Conservation (phyloP, 2,329 filamentous ascomycete genomes). For the Aspergillus sergii region DNA sequence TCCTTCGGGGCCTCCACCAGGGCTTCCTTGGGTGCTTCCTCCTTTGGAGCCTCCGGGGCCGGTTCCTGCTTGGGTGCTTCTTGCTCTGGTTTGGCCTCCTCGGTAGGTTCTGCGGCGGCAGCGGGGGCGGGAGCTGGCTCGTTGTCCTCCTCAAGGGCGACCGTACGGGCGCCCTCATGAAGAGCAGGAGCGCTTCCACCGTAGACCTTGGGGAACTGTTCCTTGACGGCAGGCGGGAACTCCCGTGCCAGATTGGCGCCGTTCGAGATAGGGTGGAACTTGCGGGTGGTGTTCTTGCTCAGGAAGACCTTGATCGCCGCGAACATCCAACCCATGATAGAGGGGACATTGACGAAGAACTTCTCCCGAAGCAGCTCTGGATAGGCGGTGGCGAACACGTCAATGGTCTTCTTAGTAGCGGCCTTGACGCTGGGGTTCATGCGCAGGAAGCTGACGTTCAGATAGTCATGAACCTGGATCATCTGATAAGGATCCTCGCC, state of each 20-base stretch:
- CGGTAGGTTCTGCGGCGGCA: constrained; percentile 15
- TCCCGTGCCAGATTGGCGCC: constrained; percentile 69
- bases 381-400: constrained; percentile 78
- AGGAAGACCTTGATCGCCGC: constrained; percentile 74
- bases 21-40: constrained; percentile 20
- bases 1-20: constrained; percentile 19
- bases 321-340: constrained; percentile 88
- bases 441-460: constrained; percentile 81
- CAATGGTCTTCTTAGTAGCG: constrained; percentile 78
- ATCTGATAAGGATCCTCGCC: constrained; percentile 82
- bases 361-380: constrained; percentile 88
- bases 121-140: constrained; percentile 15
- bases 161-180: constrained; percentile 39
- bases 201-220: constrained; percentile 72
- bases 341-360: constrained; percentile 93
- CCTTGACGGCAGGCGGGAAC: constrained; percentile 58
- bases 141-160: constrained; percentile 32
- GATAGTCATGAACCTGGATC: constrained; percentile 92
- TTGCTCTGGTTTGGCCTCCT: constrained; percentile 16
- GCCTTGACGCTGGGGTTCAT: constrained; percentile 75
- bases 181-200: constrained; percentile 70
- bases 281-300: constrained; percentile 72
- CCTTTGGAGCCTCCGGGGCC: constrained; percentile 15
- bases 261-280: constrained; percentile 76
- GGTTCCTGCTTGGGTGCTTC: constrained; percentile 20